These are phyloP conservation scores for Rhodotorula sp. DNA, from an alignment of 1,284 basidiomycete species.

Conservation along the genomic window DNA sequence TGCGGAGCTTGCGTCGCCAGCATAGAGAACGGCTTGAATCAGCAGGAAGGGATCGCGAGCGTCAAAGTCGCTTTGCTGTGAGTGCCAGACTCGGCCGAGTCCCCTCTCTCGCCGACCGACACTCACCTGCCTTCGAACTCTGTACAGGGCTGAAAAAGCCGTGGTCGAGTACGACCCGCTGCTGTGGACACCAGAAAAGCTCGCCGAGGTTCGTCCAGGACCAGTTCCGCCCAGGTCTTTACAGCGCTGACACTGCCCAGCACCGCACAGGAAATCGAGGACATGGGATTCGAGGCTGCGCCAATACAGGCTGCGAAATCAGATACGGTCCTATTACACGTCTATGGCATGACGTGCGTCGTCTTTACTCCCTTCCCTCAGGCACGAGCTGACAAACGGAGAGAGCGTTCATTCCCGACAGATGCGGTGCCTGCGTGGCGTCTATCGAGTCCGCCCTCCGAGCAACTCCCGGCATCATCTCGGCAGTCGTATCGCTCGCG, in stretches of 20 bases:
- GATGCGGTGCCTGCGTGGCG: slow-evolving; percentile 62
- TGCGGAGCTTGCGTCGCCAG: slow-evolving; percentile 58
- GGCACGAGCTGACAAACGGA: slow-evolving; percentile 42
- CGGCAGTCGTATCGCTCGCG: slow-evolving; percentile 68
- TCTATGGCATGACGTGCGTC: slow-evolving; percentile 89
- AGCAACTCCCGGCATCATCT: slow-evolving; percentile 70
- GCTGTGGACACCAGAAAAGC: slow-evolving; percentile 74
- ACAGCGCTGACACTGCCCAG: neutral
- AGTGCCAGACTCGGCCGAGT: slow-evolving; percentile 10
- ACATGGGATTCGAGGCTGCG: slow-evolving; percentile 87
- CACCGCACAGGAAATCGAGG: slow-evolving; percentile 70
- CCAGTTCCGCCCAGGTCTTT: neutral
- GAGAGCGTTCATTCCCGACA: neutral
- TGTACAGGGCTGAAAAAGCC: slow-evolving; percentile 70
- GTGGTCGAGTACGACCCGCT: slow-evolving; percentile 80
- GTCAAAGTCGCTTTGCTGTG: slow-evolving; percentile 84
- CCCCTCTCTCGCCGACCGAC: no score
- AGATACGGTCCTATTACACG: slow-evolving; percentile 68
- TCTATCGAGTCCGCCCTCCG: slow-evolving; percentile 71
- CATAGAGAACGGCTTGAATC: slow-evolving; percentile 87
- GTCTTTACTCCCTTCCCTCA: slow-evolving; percentile 8
- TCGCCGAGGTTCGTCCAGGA: slow-evolving; percentile 63
- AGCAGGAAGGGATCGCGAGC: slow-evolving; percentile 77
- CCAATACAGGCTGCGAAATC: slow-evolving; percentile 63
- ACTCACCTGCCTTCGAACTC: neutral